Conservation (phyloP, 225 moss, liverwort and hornwort species). For the Neckera pumila region DNA sequence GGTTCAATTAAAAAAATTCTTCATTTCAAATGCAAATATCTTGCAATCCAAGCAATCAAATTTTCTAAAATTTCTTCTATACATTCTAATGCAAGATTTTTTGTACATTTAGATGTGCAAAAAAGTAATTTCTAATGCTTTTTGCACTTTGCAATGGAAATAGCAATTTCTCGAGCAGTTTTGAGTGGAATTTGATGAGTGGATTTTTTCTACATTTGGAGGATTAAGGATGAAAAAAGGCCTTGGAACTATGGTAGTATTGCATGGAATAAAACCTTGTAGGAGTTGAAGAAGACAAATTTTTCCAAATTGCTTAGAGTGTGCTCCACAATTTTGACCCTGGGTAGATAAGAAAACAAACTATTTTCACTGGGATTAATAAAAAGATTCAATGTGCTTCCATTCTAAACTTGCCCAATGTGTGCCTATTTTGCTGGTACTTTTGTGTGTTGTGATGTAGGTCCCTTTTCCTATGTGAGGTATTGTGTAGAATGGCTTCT, state of each 20-base stretch:
- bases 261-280: rapidly evolving
- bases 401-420: no score
- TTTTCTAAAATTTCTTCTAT: no score
- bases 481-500: rapidly evolving
- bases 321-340: background rate
- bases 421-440: rapidly evolving
- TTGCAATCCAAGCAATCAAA: rapidly evolving
- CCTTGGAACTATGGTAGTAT: background rate
- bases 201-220: background rate
- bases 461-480: rapidly evolving
- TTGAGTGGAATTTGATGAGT: background rate
- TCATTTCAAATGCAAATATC: background rate
- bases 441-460: rapidly evolving
- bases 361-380: background rate
- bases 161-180: no score
- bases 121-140: no score
- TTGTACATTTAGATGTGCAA: no score
- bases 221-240: no score
- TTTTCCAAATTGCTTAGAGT: rapidly evolving
- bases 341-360: background rate
- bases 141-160: no score
- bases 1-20: no score
- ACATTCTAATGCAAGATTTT: background rate
- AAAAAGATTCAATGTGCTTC: background rate
- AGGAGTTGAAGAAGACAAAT: rapidly evolving